Base-by-base conservation (phyloP, 1,284 basidiomycete species). In the Rhizoctonia solani region DNA sequence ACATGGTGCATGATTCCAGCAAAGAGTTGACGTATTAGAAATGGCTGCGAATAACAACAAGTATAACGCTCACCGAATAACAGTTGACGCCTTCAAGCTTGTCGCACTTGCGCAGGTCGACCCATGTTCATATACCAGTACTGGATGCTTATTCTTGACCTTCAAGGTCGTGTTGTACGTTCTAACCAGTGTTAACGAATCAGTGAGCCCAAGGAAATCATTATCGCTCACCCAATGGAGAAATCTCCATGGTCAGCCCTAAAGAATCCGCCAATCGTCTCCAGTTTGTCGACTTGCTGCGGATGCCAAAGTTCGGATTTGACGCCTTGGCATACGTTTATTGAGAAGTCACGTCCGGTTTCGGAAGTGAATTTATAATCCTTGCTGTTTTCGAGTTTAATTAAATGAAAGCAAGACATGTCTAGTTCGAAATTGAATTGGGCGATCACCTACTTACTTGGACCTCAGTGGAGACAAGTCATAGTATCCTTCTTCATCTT, bases 261-360 rank as follows among this genome's bases (percentile, higher is more conserved):
- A 50, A 86, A 81, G 71, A 89, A 84, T 0, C 82, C 89, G 2
- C 81, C 89, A 25, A 90, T 81, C 16, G 49, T 65, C 29, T 85
- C 80, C 5, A 77, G 80, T n/a, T 81, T 76, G 23, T 83, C 77
- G 29, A 82, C 79, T 4, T 85, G 80, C 42, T 82, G 80, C 13
- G 83, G 74, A 44, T 82, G 81, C 82, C 86, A 90, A 0, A 81
- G 77, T 27, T 90, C 86, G 9, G 78, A 79, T 25, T 75, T 74
- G 0, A 89, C 81, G 4, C 77, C 74, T 70, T 81, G 81, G 74
- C 89, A 92, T 0, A 88, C 81, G 72, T 89, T 90, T 14, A 92
- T 73, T 21, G 78, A 77, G 58, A 86, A 79, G 1, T 80, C 74
- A 42, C 80, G 77, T 19, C 83, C 83, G 19, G 77, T 79, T 19